phyloP scores from a whole-genome alignment of 495 filamentous ascomycete species.

The Podospora bellae-mahoneyi region DNA sequence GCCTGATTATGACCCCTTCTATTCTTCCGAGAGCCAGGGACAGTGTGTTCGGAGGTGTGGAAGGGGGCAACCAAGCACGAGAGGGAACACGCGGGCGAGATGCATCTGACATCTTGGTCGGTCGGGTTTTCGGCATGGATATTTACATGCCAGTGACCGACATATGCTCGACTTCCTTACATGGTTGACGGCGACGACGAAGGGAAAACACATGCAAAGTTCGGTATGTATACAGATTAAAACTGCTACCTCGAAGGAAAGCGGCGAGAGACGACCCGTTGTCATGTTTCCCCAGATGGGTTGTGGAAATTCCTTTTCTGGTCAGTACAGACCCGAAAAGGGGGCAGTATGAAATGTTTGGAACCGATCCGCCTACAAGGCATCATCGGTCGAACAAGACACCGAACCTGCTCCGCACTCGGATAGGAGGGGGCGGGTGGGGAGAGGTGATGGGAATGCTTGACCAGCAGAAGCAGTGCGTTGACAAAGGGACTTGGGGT shows the following conservation, averaged over 20 bases:
- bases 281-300: not conserved
- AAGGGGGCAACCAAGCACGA: not conserved
- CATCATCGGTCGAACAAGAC: slow-evolving; percentile 5
- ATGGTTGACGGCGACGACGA: not conserved
- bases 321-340: not conserved
- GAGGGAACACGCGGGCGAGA: slow-evolving; percentile 13
- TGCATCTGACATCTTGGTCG: slow-evolving; percentile 7
- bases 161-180: not conserved
- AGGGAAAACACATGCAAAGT: not conserved
- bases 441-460: not conserved
- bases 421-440: not conserved
- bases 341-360: not conserved
- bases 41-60: not conserved
- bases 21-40: slow-evolving; percentile 14
- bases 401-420: not conserved
- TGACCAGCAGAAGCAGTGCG: not conserved
- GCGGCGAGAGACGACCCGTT: not conserved
- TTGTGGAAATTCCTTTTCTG: not conserved
- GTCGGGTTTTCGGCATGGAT: not conserved
- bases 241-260: not conserved
- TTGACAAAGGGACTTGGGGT: not conserved
- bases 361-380: not conserved
- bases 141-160: not conserved
- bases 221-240: slow-evolving; percentile 4
- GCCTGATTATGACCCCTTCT: not conserved